Base-by-base conservation (phyloP, 768 basidiomycete species). In the Termitomyces sp. region DNA sequence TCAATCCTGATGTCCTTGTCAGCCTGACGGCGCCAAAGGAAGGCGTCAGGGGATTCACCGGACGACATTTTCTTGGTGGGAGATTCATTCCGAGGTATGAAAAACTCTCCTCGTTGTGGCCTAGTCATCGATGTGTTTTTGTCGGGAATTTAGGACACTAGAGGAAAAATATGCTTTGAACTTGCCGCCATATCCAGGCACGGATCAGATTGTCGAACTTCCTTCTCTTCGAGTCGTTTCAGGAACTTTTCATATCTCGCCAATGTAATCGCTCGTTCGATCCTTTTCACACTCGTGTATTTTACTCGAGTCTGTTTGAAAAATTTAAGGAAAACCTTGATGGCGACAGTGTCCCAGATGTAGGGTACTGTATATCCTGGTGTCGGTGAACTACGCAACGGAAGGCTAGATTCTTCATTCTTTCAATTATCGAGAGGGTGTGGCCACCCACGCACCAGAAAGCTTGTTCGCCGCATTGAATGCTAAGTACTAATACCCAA, bases 11-110 rank as follows among this genome's bases (percentile, higher is more conserved):
- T 55, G 89, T 92, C 7, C 73, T 99, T 45, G 73, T 99, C 58
- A 95, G 92, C 66, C 74, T 99, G 68, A 99, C 97, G 0, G 95
- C 93, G 10, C 97, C 97, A 0, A 99, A 99, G 72, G 76, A 86
- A 64, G 97, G 97, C 3, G 92, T 90, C 9, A 81, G 75, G 65
- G 68, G 67, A 14, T 98, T 91, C 72, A 81, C 70, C 28, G 94
- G 95, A 12, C 77, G 83, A 36, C 97, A 99, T 76, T 97, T 93
- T 68, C 80, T 98, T 1, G 97, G 96, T 2, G 97, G 97, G 1
- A 77, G 97, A 59, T 99, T 99, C 68, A 82, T 98, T 20, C 86
- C 94, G 6, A 88, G 80, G 94, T 95, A 64, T 63, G 87, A 7
- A 12, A 26, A 26, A n/a, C 26, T n/a, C 6, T 52, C 24, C 9